Evolutionary conservation across 805 yeast genomes (phyloP), one percentile per base, ranked within the genome.

Genomic region (Nakazawaea peltata): DNA sequence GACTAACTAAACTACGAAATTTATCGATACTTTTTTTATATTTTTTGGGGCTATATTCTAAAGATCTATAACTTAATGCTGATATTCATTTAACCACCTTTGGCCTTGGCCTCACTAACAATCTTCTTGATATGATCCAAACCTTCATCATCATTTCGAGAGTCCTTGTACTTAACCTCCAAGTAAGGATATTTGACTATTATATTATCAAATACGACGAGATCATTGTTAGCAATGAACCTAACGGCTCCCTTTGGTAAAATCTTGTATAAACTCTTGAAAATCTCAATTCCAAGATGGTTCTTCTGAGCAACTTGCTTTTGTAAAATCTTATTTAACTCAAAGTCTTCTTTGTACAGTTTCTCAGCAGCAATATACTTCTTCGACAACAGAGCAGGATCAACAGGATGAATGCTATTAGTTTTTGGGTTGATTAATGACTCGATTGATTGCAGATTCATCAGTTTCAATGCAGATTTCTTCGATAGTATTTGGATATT

Each of bases 21-120:
- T 22, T 22, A 22, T 22, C 10, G 8, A 22, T 11, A 22, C 24
- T 8, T 22, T 22, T 22, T 22, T 22, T 22, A n/a, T n/a, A n/a
- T n/a, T n/a, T n/a, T n/a, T n/a, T n/a, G n/a, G n/a, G n/a, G n/a
- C n/a, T n/a, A n/a, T n/a, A n/a, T n/a, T n/a, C n/a, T n/a, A n/a
- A n/a, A n/a, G n/a, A n/a, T n/a, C n/a, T n/a, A n/a, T n/a, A n/a
- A n/a, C n/a, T n/a, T n/a, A n/a, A n/a, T n/a, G n/a, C n/a, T n/a
- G n/a, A n/a, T n/a, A n/a, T n/a, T n/a, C n/a, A n/a, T n/a, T 28
- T 15, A 74, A 32, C 81, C 80, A 15, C 81, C 81, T 48, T 71
- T 74, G 43, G 63, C 61, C 34, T 62, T 64, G 16, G 67, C 68
- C 33, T 66, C 70, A 39, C 61, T 65, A 10, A 77, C 71, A 36